These are phyloP conservation scores for Fusarium proliferatum DNA, from an alignment of 2,329 filamentous ascomycete species.

Conservation along the genomic window DNA sequence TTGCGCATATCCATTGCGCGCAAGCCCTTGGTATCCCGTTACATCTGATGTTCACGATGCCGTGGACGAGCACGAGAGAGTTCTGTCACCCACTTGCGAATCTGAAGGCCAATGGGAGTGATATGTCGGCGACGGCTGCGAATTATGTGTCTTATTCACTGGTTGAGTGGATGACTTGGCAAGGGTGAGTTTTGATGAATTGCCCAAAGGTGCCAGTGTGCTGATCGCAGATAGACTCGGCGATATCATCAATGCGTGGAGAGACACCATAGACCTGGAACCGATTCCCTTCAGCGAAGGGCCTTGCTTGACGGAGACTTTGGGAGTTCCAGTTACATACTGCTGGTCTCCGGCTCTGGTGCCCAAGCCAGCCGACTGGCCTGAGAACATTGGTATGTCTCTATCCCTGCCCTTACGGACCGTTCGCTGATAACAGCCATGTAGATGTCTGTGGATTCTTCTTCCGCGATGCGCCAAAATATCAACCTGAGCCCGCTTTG, in stretches of 20 bases:
- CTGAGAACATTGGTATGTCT: conserved; percentile 63
- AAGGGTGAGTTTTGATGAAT: conserved; percentile 57
- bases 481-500: conserved; percentile 65
- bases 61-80: conserved; percentile 77
- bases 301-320: conserved; percentile 73
- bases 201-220: accelerated
- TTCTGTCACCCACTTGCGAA: conserved; percentile 81
- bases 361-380: conserved; percentile 75
- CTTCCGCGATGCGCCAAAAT: conserved; percentile 68
- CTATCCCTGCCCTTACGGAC: accelerated
- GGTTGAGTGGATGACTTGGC: conserved; percentile 82
- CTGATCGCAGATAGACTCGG: conserved; percentile 11
- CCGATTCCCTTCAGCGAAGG: conserved; percentile 60
- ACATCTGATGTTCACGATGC: conserved; percentile 71
- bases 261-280: conserved; percentile 22
- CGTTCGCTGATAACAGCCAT: accelerated
- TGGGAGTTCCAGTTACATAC: conserved; percentile 80
- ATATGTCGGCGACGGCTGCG: conserved; percentile 56
- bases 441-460: conserved; percentile 70
- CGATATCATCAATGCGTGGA: conserved; percentile 37
- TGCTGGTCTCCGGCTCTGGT: conserved; percentile 79
- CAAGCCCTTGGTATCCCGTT: conserved; percentile 57
- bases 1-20: conserved; percentile 61
- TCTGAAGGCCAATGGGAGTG: conserved; percentile 62
- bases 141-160: conserved; percentile 77